Evolutionary conservation across 768 basidiomycete genomes (phyloP).

Genomic region (Rhodotorula taiwanensis): DNA sequence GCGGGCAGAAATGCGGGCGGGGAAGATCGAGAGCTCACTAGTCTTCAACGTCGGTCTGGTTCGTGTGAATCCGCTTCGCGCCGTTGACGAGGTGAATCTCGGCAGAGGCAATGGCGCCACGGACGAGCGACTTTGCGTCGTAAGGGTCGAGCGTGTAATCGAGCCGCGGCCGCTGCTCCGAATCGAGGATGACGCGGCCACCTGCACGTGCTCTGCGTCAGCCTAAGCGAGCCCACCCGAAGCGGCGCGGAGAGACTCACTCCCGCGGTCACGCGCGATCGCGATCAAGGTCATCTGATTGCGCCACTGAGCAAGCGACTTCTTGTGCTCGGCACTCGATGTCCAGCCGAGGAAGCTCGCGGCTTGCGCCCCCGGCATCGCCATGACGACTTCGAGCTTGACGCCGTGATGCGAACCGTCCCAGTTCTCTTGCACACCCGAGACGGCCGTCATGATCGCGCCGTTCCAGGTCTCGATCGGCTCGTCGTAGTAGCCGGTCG

Average conservation of each 20-base stretch:
- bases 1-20: no score
- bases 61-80: constrained; percentile 32
- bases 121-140: constrained; percentile 32
- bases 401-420: constrained; percentile 40
- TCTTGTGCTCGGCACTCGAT: constrained; percentile 31
- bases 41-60: constrained; percentile 33
- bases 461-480: constrained; percentile 42
- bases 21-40: no score
- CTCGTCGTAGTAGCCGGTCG: constrained; percentile 39
- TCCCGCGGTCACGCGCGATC: constrained; percentile 39
- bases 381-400: constrained; percentile 40
- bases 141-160: constrained; percentile 37
- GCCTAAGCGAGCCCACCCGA: fast-evolving
- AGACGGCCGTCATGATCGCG: constrained; percentile 42
- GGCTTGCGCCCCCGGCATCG: constrained; percentile 29
- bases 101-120: constrained; percentile 33
- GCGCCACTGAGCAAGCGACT: constrained; percentile 28
- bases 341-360: constrained; percentile 26
- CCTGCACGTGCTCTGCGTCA: not conserved
- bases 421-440: constrained; percentile 37
- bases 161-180: constrained; percentile 22
- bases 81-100: constrained; percentile 37
- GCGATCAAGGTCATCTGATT: constrained; percentile 37
- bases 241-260: constrained; percentile 6
- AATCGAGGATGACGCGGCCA: constrained; percentile 33